Conservation (phyloP, 2,329 filamentous ascomycete species). For the Penicillium corylophilum region DNA sequence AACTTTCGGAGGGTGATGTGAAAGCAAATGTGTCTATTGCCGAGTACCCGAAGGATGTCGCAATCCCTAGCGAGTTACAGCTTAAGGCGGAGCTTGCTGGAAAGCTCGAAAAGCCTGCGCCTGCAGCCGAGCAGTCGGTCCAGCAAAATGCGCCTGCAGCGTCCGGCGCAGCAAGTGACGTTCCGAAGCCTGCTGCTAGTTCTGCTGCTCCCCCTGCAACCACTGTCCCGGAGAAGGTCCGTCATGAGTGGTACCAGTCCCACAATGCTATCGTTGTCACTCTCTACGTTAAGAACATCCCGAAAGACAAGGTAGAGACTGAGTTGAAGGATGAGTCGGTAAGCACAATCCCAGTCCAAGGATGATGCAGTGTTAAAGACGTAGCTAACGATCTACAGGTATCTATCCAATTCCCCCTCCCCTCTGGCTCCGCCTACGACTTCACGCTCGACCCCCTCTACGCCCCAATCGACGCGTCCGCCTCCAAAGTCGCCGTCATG, state of each 20-base stretch:
- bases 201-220: slow-evolving; percentile 7
- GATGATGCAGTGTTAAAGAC: not conserved
- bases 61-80: slow-evolving; percentile 43
- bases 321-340: slow-evolving; percentile 53
- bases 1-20: slow-evolving; percentile 51
- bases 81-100: slow-evolving; percentile 35
- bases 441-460: slow-evolving; percentile 67
- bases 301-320: slow-evolving; percentile 55
- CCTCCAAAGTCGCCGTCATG: slow-evolving; percentile 65
- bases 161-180: not conserved
- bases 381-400: slow-evolving; percentile 37
- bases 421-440: slow-evolving; percentile 55
- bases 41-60: slow-evolving; percentile 54
- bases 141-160: not conserved
- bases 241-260: slow-evolving; percentile 69
- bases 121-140: not conserved
- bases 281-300: slow-evolving; percentile 64
- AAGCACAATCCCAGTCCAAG: slow-evolving; percentile 14
- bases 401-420: slow-evolving; percentile 59
- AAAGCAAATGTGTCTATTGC: slow-evolving; percentile 46
- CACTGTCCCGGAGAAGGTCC: slow-evolving; percentile 55
- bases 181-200: not conserved
- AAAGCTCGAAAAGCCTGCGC: slow-evolving; percentile 26
- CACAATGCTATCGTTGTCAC: slow-evolving; percentile 61
- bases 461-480: slow-evolving; percentile 60